Evolutionary conservation across 345 rosid genomes (phyloP), one percentile per base, ranked within the genome.

Genomic region (Ceriops decandra): DNA sequence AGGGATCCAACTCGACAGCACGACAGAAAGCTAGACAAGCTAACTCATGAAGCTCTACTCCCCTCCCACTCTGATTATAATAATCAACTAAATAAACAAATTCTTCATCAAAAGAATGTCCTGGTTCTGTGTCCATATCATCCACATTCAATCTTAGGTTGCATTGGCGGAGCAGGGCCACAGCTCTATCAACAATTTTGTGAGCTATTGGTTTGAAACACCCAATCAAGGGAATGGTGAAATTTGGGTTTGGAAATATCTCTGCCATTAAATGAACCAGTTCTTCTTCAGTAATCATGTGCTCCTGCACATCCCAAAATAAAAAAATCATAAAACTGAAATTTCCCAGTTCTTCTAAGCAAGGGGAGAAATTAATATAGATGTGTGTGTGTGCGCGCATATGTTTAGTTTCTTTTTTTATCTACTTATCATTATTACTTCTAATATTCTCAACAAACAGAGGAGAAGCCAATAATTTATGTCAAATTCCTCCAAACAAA

Each of bases 11-110:
- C 80, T 88, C 95, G 74, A 91, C 85, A 61, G 90, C 86, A 11
- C 91, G 95, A 72, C 90, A 79, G 58, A 93, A 85, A 22, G 95
- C 97, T 72, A 93, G 75, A 81, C 97, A 93, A 80, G 90, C 87
- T 65, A 89, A 81, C 85, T 91, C 97, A 4, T 93, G 97, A 72
- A 93, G 92, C 74, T 79, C 74, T 81, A 93, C 68, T 56, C 85
- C 88, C 82, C 70, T 83, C 64, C 89, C 90, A 72, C 77, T 78
- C 68, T 63, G 82, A 74, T 76, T 78, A 58, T 81, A 87, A 57
- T 73, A 77, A 71, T 87, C 88, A 31, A 90, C 58, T 60, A 90
- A 71, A 79, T 78, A 77, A 74, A 82, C 57, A 47, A 27, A 80
- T 73, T 76, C 78, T 9, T 60, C 79, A 56, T 85, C 82, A 64